These are phyloP conservation scores for Puccinia horiana DNA, from an alignment of 1,284 basidiomycete species.

Conservation along the genomic window DNA sequence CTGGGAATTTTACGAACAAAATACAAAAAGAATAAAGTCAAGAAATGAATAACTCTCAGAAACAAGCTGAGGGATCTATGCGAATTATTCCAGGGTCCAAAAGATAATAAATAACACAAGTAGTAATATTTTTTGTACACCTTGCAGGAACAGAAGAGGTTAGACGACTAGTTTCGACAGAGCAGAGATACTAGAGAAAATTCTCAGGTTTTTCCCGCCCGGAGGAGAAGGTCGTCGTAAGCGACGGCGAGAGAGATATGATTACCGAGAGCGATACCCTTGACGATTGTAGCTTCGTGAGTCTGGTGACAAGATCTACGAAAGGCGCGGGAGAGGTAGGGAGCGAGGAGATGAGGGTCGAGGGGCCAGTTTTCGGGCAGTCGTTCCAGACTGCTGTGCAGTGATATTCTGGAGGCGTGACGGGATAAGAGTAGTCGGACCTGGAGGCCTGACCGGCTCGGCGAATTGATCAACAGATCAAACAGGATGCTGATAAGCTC, in stretches of 20 bases:
- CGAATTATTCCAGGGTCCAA: too few species aligned
- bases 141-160: too few species aligned
- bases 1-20: too few species aligned
- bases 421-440: constrained; percentile 4
- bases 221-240: constrained; percentile 2
- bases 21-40: too few species aligned
- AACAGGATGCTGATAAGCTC: constrained; percentile 22
- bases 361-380: constrained; percentile 77
- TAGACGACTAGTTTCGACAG: too few species aligned
- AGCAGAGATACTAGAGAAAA: too few species aligned
- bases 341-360: constrained; percentile 65
- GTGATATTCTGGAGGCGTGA: neutral
- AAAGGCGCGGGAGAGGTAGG: constrained; percentile 76
- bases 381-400: constrained; percentile 63
- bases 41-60: too few species aligned
- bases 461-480: constrained; percentile 17
- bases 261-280: constrained; percentile 69
- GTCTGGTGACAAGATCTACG: constrained; percentile 71
- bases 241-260: constrained; percentile 17
- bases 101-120: too few species aligned
- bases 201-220: neutral
- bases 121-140: too few species aligned
- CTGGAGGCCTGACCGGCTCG: neutral
- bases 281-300: constrained; percentile 72
- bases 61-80: too few species aligned